Evolutionary conservation across 2,329 filamentous ascomycete species (phyloP), one percentile per base, ranked within the genome.

Genomic region (Volutella citrinella): DNA sequence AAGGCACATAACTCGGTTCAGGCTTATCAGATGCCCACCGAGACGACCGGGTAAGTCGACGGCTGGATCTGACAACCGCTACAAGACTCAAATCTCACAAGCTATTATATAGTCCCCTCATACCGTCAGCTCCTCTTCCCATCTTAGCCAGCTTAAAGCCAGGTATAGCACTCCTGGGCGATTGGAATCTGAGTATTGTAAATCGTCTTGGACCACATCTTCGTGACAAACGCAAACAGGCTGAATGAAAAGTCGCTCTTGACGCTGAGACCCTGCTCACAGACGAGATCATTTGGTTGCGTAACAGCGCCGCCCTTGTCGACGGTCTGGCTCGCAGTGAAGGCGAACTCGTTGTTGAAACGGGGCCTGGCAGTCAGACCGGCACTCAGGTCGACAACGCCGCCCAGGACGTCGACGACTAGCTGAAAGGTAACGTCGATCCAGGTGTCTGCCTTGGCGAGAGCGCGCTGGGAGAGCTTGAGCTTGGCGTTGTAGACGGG

Each of bases 401-500:
- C 38, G n/a, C n/a, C n/a, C 40, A 68, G 40, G 43, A 63, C 41
- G 36, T 60, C 42, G 46, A 64, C 32, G 34, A 52, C 38, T 40
- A 63, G 28, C 46, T 72, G 34, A 54, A 70, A 45, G 42, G 65
- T 52, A 52, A 64, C 49, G n/a, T 55, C 42, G 6, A 55, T 51
- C 22, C 39, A 52, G 7, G 60, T 53, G 34, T 61, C 59, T 41
- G 60, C 32, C 13, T 47, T 39, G 8, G 56, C 57, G 10, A 48
- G 50, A 12, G 51, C 52, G 12, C 51, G 41, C 27, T 57, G 46
- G 12, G 51, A 50, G 36, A 59, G 50, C 35, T 60, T 56, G 37
- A 49, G 52, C 25, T 50, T 41, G 31, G 55, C 53, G 32, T 49
- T 48, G 48, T 63, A 60, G 17, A 50, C 41, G 24, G 61, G 61